Base-by-base conservation (phyloP, 192 early-diverging fungal genomes). In the Entrophospora sp. region DNA sequence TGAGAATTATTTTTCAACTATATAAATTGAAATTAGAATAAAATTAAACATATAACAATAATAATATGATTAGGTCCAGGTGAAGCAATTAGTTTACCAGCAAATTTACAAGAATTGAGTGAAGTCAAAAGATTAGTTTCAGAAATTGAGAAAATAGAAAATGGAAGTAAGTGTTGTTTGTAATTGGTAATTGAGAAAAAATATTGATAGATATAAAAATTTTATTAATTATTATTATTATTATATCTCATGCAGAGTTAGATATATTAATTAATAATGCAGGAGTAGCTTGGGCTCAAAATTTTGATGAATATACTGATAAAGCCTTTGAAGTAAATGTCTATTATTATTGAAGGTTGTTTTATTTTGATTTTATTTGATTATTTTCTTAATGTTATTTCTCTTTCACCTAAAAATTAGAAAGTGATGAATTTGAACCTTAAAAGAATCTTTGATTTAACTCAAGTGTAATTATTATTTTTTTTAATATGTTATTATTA, bases 241-340 rank as follows among this genome's bases (percentile, higher is more conserved):
- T 53, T 53, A 16, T 34, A 43, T 14, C 4, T 25, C 10, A 13
- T 20, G 9, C n/a, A 63, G 61, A 95, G 66, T 53, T 94, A 58
- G 77, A 95, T 73, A 77, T 96, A 4, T 78, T 98, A 28, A 75
- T 97, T 46, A 97, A 97, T 79, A 97, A 97, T 72, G 79, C 85
- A 3, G 89, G 89, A 5, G 87, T 84, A 22, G 74, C 49, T 57
- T 71, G 72, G 72, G 48, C 18, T 18, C 48, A 61, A 27, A 14
- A 42, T 5, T 43, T 66, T 38, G 64, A 25, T 10, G 13, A 38
- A 20, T 55, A 42, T 55, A 49, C 64, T 0, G 49, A 53, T 30
- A 38, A 43, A 30, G 64, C 64, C n/a, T 66, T 52, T 38, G 64
- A 63, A 32, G 61, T 61, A 18, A 28, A 24, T 31, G 25, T 30